Percentiles rank a stretch among this genome's conserved stretches.
Evolutionary conservation across 179 eudicot genomes (phyloP).

Genomic region (Beta corolliflora): DNA sequence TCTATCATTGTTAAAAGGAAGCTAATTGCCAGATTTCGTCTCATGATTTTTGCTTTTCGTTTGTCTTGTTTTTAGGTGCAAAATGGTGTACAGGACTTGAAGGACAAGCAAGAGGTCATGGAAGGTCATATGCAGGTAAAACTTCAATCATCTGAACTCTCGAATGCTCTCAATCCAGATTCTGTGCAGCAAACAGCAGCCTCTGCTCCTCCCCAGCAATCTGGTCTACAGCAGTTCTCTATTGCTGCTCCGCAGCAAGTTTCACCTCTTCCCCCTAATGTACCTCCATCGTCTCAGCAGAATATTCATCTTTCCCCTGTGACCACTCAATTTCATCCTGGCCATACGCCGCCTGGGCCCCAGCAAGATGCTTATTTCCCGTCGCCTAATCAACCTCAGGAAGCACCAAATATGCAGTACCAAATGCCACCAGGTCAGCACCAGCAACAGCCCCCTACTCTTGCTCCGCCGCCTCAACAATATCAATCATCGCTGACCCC

Average conservation of each 20-base stretch:
- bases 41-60: constrained; percentile 6
- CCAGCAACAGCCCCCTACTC: constrained; percentile 43
- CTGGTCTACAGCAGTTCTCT: constrained; percentile 44
- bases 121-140: constrained; percentile 72
- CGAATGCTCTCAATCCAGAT: constrained; percentile 34
- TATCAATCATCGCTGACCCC: constrained; percentile 49
- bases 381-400: constrained; percentile 59
- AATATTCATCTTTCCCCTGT: constrained; percentile 43
- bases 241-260: constrained; percentile 40
- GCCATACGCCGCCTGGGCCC: constrained; percentile 48
- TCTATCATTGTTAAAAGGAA: background rate
- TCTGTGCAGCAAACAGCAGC: constrained; percentile 40
- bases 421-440: constrained; percentile 54
- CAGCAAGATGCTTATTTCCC: constrained; percentile 59
- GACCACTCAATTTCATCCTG: constrained; percentile 50
- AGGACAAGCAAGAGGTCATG: constrained; percentile 81
- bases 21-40: background rate
- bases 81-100: constrained; percentile 60
- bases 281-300: constrained; percentile 52
- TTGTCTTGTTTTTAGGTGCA: constrained; percentile 59
- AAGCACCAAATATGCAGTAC: constrained; percentile 54
- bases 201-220: constrained; percentile 54
- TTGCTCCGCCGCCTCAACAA: constrained; percentile 51
- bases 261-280: constrained; percentile 39
- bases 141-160: constrained; percentile 49